These are phyloP conservation scores for Sugiyamaella xylanicola DNA, from an alignment of 1,139 yeast species.

Conservation along the genomic window DNA sequence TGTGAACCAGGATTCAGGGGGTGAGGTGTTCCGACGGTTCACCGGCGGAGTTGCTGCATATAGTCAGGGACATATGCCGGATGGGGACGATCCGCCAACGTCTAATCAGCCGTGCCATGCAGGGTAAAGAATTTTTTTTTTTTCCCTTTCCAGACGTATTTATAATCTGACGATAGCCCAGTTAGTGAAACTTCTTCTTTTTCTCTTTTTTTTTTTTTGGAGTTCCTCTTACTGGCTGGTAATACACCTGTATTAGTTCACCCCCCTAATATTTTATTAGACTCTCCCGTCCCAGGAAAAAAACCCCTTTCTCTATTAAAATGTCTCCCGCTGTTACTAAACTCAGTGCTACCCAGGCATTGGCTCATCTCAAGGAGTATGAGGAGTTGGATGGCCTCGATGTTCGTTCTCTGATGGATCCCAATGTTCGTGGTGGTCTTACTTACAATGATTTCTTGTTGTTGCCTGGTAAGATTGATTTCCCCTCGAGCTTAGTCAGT, in stretches of 20 bases:
- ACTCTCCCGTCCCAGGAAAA: too few relatives aligned
- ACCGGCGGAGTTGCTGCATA: background rate
- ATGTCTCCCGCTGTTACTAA: constrained; percentile 14
- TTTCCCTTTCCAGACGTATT: background rate
- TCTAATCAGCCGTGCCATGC: constrained; percentile 13
- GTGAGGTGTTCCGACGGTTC: too few relatives aligned
- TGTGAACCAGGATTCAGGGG: too few relatives aligned
- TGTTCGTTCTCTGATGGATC: constrained; percentile 83
- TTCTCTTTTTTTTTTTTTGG: constrained; percentile 17
- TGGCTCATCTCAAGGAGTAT: constrained; percentile 66
- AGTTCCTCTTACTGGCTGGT: constrained; percentile 17
- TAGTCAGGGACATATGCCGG: too few relatives aligned
- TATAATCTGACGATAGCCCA: constrained; percentile 9
- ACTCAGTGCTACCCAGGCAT: constrained; percentile 47
- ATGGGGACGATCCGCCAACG: too few relatives aligned
- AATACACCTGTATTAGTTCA: constrained; percentile 10
- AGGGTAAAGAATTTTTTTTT: constrained; percentile 11
- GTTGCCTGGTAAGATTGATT: constrained; percentile 91
- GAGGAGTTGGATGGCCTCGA: constrained; percentile 81
- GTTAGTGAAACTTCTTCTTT: constrained; percentile 2
- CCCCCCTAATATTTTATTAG: constrained; percentile 1
- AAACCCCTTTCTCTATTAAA: too few relatives aligned
- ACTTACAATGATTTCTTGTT: constrained; percentile 96
- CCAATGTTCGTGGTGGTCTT: constrained; percentile 87
- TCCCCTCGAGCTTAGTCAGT: constrained; percentile 75